Evolutionary conservation across 306 rosid species (phyloP).

Genomic region (Rubus parviflorus): DNA sequence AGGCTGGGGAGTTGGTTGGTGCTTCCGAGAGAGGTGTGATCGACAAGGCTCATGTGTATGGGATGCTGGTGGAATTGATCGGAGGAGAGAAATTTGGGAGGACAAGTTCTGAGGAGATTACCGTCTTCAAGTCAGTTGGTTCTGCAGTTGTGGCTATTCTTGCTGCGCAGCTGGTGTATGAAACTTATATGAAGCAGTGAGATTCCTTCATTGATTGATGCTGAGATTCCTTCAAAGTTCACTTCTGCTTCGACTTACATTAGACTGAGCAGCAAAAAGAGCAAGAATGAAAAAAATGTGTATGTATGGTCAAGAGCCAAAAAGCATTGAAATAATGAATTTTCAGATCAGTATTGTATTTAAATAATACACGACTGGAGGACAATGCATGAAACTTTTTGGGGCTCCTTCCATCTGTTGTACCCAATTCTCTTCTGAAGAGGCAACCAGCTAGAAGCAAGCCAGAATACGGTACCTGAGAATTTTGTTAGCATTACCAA

Average conservation of each 20-base stretch:
- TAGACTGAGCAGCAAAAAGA: background rate
- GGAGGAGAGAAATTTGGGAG: slow-evolving; percentile 62
- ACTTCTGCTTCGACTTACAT: background rate
- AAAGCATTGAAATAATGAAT: slow-evolving; percentile 33
- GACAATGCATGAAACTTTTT: slow-evolving; percentile 11
- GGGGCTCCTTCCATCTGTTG: slow-evolving; percentile 30
- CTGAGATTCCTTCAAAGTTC: background rate
- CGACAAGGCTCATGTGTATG: slow-evolving; percentile 51
- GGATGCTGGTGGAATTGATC: slow-evolving; percentile 58
- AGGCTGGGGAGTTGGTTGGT: slow-evolving; percentile 92
- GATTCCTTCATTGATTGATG: background rate
- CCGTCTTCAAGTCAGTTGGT: slow-evolving; percentile 90
- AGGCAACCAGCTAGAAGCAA: slow-evolving; percentile 31
- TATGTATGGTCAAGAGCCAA: background rate
- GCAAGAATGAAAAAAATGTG: background rate
- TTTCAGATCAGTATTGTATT: slow-evolving; percentile 32
- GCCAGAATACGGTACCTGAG: slow-evolving; percentile 6
- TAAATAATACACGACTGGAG: slow-evolving; percentile 39
- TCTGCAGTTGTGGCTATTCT: slow-evolving; percentile 78
- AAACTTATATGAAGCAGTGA: slow-evolving; percentile 30
- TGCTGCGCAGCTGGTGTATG: slow-evolving; percentile 79
- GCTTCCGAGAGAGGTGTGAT: slow-evolving; percentile 84
- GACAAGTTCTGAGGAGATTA: slow-evolving; percentile 48
- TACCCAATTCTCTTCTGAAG: slow-evolving; percentile 27
- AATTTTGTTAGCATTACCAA: slow-evolving; percentile 23